phyloP scores from a whole-genome alignment of 2,329 filamentous ascomycete genomes.

The Mollisiaceae sp. region DNA sequence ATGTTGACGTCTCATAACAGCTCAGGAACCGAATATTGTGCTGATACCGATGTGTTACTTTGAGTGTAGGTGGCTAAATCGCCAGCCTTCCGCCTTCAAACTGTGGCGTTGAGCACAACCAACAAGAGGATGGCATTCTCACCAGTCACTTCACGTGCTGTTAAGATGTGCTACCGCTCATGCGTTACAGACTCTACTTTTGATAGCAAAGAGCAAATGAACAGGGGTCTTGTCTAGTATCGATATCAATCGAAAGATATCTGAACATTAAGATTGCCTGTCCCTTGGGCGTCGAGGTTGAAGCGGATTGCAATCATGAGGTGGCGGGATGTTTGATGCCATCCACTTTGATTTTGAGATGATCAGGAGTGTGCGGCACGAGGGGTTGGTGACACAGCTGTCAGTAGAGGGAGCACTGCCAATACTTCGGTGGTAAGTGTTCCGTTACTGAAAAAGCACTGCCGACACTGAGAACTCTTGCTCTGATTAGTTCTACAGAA shows the following conservation, averaged over 20 bases:
- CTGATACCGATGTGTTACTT: constrained; percentile 11
- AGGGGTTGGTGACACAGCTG: background rate
- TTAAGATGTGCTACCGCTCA: background rate
- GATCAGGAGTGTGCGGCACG: background rate
- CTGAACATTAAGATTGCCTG: background rate
- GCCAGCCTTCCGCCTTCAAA: background rate
- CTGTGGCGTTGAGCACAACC: background rate
- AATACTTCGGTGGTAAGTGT: background rate
- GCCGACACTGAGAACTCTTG: too few relatives aligned
- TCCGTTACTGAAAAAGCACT: too few relatives aligned
- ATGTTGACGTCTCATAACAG: constrained; percentile 8
- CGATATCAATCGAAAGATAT: background rate
- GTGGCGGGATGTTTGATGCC: background rate
- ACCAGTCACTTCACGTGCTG: background rate
- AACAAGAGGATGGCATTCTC: background rate
- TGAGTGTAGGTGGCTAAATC: constrained; percentile 11
- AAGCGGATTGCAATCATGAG: background rate
- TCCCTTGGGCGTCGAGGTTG: background rate
- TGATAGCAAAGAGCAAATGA: background rate
- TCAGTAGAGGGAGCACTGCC: background rate
- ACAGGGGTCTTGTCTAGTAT: background rate
- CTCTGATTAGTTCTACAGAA: too few relatives aligned
- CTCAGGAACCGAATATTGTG: constrained; percentile 15
- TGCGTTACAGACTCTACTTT: background rate
- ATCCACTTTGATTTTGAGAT: background rate